Base-by-base conservation (phyloP, 1,284 basidiomycete genomes). In the Puccinia horiana region DNA sequence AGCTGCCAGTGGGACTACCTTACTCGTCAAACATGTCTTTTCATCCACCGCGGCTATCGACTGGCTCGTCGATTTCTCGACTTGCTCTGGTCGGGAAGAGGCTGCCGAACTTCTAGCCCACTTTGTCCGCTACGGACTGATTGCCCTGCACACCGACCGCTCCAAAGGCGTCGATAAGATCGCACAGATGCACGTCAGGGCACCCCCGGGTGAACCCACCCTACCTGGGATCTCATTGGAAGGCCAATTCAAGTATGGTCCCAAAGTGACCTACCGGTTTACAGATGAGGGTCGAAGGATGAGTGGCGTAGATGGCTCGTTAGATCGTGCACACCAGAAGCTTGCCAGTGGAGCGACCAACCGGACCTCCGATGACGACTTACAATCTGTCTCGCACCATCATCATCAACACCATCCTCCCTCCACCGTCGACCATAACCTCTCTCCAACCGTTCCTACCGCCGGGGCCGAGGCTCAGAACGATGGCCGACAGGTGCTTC, bases 51-150 rank as follows among this genome's bases (percentile, higher is more conserved):
- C 91, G 54, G 95, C 94, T 0, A 90, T 98, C 82, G 95, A 98
- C 87, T 99, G 97, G 97, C 91, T 99, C 76, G 93, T 94, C 86
- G 96, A 99, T 87, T 98, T 95, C 85, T 96, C 96, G 0, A 98
- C 96, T 0, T 94, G 96, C 65, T 94, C 96, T 73, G 96, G 95
- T 32, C 89, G 94, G 77, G 97, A 99, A 86, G 97, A 99, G 88
- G 96, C 95, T 0, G 95, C 95, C 32, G 97, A 99, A 89, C 93
- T 98, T 90, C 92, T 94, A 4, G 97, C 95, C 0, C 97, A 99
- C 86, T 98, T 99, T 86, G 95, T 98, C 69, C 92, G 97, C 61
- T 96, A 97, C 85, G 94, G 95, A 54, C 91, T 96, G 84, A 93
- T 99, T 87, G 88, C 89, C 16, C 89, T 98, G 52, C 93, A 96